A percentile compares a stretch with the other conserved stretches of the same genome.
Conservation (phyloP, 176 grass and related monocot species). For the Themeda triandra region DNA sequence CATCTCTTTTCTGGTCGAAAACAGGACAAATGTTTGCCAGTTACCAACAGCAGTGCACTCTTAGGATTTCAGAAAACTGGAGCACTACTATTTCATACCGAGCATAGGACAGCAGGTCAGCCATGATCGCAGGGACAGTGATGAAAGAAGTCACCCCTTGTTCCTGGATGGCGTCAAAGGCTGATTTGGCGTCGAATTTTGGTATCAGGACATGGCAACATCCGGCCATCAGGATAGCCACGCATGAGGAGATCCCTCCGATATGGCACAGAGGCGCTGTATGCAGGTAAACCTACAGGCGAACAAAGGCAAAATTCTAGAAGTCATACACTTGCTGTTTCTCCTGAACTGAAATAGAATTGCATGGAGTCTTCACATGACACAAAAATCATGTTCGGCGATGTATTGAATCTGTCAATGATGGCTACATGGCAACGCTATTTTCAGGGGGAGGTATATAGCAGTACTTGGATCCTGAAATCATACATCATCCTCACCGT, state of each 20-base stretch:
- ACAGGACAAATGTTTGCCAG: background rate
- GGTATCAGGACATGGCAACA: constrained; percentile 66
- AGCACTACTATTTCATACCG: constrained; percentile 24
- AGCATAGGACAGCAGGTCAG: constrained; percentile 64
- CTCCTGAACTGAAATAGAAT: background rate
- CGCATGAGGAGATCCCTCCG: constrained; percentile 86
- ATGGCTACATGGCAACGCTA: background rate
- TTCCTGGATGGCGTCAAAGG: constrained; percentile 42
- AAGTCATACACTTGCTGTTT: background rate
- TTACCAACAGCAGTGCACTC: background rate
- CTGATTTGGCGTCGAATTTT: constrained; percentile 67
- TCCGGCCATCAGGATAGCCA: constrained; percentile 69
- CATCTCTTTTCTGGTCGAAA: constrained; percentile 43
- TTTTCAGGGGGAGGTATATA: background rate
- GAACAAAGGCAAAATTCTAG: background rate
- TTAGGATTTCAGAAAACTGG: background rate
- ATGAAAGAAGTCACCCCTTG: constrained; percentile 84
- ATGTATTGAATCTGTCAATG: background rate
- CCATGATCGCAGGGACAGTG: constrained; percentile 82
- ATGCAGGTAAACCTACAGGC: constrained; percentile 73
- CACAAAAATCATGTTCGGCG: background rate
- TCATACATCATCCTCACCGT: constrained; percentile 89
- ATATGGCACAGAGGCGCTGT: constrained; percentile 81
- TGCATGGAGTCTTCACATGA: background rate
- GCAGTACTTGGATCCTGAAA: constrained; percentile 32